Evolutionary conservation across 129 eudicot genomes (phyloP).

Genomic region (Flaveria trinervia): DNA sequence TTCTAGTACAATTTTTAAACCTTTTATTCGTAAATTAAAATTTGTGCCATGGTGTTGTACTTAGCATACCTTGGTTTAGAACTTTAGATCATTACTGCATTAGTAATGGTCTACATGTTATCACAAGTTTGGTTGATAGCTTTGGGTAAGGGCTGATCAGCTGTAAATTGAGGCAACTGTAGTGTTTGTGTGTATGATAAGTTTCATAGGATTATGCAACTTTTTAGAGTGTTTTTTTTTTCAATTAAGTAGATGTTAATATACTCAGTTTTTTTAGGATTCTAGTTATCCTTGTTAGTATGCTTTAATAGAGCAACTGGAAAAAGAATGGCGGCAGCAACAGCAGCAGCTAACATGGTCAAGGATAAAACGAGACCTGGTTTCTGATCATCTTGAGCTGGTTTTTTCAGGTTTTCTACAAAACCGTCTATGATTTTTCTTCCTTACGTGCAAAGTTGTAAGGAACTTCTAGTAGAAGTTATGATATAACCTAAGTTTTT

Average conservation of each 20-base stretch:
- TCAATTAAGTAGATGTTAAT: too few relatives aligned
- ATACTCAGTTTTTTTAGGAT: too few relatives aligned
- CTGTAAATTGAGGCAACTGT: not conserved
- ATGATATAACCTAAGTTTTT: not conserved
- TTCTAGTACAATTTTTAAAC: not conserved
- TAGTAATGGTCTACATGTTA: not conserved
- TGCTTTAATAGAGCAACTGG: too few relatives aligned
- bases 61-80: not conserved
- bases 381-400: not conserved
- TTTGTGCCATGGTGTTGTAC: not conserved
- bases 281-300: too few relatives aligned
- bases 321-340: not conserved
- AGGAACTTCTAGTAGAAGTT: not conserved
- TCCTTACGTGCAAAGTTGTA: not conserved
- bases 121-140: not conserved
- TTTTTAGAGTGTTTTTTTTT: too few relatives aligned
- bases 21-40: not conserved
- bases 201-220: not conserved
- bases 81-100: not conserved
- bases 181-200: not conserved
- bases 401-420: conserved; percentile 4
- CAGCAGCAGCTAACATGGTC: not conserved
- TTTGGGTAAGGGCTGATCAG: not conserved
- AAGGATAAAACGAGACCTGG: not conserved
- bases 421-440: not conserved